These are phyloP conservation scores for Colletotrichum noveboracense DNA, from an alignment of 2,329 filamentous ascomycete genomes.

Conservation along the genomic window DNA sequence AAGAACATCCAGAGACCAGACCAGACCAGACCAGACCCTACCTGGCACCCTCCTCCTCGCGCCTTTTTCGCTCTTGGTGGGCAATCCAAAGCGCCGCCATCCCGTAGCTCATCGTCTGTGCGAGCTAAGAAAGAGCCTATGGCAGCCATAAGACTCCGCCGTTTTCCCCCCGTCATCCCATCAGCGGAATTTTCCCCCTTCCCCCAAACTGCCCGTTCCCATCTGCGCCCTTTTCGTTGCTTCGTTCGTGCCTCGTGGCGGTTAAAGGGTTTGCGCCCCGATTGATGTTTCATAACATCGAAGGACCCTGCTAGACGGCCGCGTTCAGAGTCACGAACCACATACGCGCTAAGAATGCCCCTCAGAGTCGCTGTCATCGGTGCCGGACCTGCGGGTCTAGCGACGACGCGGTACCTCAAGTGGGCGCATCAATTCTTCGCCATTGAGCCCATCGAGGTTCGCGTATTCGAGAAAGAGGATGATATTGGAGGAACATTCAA, in stretches of 20 bases:
- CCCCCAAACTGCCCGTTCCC: neutral
- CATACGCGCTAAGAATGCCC: constrained; percentile 1
- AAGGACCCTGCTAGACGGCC: neutral
- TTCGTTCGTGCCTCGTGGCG: neutral
- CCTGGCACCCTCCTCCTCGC: neutral
- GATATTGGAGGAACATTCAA: constrained; percentile 53
- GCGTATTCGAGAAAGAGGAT: constrained; percentile 49
- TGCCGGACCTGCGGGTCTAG: constrained; percentile 48
- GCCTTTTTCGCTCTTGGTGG: neutral
- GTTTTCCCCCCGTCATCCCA: constrained; percentile 10
- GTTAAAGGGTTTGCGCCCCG: neutral
- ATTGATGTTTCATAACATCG: constrained; percentile 1
- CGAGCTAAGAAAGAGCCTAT: neutral
- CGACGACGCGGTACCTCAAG: constrained; percentile 45
- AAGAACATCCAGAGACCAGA: neutral
- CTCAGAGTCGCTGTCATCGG: constrained; percentile 45
- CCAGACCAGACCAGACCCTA: neutral
- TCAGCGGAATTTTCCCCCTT: neutral
- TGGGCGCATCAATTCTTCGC: constrained; percentile 44
- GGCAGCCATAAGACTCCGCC: constrained; percentile 9
- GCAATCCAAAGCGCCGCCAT: neutral
- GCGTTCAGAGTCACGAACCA: neutral
- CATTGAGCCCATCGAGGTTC: constrained; percentile 42
- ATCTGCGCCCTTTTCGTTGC: neutral
- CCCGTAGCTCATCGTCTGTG: constrained; percentile 1